phyloP scores from a whole-genome alignment of 495 filamentous ascomycete species.

The Hypoxylon intermedium region DNA sequence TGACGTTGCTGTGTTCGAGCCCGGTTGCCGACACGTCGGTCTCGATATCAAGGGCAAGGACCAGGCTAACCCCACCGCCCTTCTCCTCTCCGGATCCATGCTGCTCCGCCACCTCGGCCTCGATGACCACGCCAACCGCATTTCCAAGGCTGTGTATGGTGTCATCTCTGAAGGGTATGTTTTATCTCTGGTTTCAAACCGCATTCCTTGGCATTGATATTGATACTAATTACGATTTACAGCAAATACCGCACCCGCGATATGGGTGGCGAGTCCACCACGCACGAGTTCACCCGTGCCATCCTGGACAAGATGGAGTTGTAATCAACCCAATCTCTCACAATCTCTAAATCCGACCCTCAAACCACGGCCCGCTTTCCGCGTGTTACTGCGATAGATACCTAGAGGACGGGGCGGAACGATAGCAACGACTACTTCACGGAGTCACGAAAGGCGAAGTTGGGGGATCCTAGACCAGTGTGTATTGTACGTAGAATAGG shows the following conservation, averaged over 20 bases:
- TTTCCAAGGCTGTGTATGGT: constrained; percentile 95
- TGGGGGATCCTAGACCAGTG: constrained; percentile 29
- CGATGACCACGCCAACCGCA: constrained; percentile 96
- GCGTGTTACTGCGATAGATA: constrained; percentile 31
- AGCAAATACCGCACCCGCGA: constrained; percentile 87
- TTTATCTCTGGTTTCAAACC: background rate
- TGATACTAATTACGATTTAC: constrained; percentile 44
- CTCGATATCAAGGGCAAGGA: constrained; percentile 99
- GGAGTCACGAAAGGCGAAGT: constrained; percentile 35
- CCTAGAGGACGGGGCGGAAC: constrained; percentile 31
- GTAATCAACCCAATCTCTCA: constrained; percentile 25
- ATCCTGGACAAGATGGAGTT: constrained; percentile 91
- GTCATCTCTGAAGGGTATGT: constrained; percentile 93
- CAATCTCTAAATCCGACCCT: constrained; percentile 18
- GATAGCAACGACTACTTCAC: constrained; percentile 31
- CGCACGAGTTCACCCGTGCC: constrained; percentile 92
- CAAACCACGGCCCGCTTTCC: constrained; percentile 30
- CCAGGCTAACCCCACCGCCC: constrained; percentile 96
- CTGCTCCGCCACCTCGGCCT: constrained; percentile 93
- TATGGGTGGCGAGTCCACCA: constrained; percentile 90
- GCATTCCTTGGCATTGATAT: background rate
- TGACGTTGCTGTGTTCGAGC: constrained; percentile 97
- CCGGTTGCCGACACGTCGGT: constrained; percentile 97
- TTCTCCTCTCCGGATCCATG: constrained; percentile 95
- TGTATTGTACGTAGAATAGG: constrained; percentile 38